These are phyloP conservation scores for Beauveria sp. DNA, from an alignment of 2,329 filamentous ascomycete genomes.

Conservation along the genomic window DNA sequence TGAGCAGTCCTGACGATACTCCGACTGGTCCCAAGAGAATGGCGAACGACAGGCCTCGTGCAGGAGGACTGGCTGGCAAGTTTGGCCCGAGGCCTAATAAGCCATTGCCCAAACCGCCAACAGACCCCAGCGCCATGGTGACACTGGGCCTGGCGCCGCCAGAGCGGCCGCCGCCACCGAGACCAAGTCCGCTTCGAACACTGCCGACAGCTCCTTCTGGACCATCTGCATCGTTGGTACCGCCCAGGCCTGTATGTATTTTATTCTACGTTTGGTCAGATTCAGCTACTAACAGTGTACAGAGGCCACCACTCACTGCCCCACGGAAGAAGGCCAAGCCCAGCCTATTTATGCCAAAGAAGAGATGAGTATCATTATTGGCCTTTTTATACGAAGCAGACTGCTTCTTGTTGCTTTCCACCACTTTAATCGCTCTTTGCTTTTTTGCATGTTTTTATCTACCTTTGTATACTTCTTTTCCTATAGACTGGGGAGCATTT, in stretches of 20 bases:
- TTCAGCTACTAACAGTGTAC: conserved; percentile 11
- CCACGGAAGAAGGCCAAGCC: conserved; percentile 33
- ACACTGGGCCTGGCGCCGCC: conserved; percentile 42
- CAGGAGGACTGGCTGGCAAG: conserved; percentile 27
- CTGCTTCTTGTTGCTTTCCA: neutral
- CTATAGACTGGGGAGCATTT: neutral
- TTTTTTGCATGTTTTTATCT: neutral
- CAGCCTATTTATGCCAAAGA: conserved; percentile 38
- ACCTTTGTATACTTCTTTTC: neutral
- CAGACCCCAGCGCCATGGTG: conserved; percentile 46
- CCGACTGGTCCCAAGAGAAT: conserved; percentile 34
- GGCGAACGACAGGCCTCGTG: conserved; percentile 23
- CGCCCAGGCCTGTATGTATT: conserved; percentile 12
- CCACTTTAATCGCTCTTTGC: neutral
- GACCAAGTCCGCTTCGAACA: conserved; percentile 4
- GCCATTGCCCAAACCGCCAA: conserved; percentile 23
- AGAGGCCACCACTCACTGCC: conserved; percentile 18
- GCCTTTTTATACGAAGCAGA: neutral
- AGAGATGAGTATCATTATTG: conserved; percentile 17
- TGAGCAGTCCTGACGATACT: conserved; percentile 28
- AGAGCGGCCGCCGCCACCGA: conserved; percentile 30
- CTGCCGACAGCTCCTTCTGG: conserved; percentile 17
- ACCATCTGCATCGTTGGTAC: conserved; percentile 14
- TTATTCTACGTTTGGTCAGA: neutral
- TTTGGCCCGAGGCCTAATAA: conserved; percentile 25